These are phyloP conservation scores for Pholiota molesta DNA, from an alignment of 768 basidiomycete genomes.

Conservation along the genomic window DNA sequence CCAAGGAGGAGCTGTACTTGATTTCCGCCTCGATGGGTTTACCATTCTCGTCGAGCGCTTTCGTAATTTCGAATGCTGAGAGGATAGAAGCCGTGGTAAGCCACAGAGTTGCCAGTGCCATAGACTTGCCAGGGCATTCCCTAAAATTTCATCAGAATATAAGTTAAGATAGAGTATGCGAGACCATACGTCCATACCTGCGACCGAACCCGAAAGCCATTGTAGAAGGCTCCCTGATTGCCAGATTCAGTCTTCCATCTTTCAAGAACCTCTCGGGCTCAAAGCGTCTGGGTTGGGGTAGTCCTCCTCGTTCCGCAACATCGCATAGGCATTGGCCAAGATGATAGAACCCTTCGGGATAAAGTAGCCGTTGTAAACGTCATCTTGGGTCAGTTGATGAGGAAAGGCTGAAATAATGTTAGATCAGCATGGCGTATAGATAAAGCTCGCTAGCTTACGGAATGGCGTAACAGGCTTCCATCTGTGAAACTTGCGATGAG, in stretches of 20 bases:
- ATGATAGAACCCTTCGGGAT: constrained; percentile 25
- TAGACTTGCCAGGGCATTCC: constrained; percentile 31
- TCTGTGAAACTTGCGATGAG: constrained; percentile 11
- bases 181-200: not conserved
- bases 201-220: constrained; percentile 22
- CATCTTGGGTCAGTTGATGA: constrained; percentile 11
- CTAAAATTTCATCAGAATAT: constrained; percentile 3
- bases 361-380: constrained; percentile 23
- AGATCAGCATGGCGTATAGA: not conserved
- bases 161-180: not conserved
- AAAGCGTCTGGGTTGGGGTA: constrained; percentile 41
- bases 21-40: constrained; percentile 28
- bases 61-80: constrained; percentile 24
- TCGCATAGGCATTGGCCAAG: constrained; percentile 20
- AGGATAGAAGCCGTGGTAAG: constrained; percentile 23
- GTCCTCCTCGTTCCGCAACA: constrained; percentile 35
- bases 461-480: constrained; percentile 11
- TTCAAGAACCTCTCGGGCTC: constrained; percentile 41
- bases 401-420: constrained; percentile 6
- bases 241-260: constrained; percentile 20
- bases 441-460: not conserved
- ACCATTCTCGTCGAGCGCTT: constrained; percentile 31
- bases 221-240: constrained; percentile 10
- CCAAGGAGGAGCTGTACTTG: constrained; percentile 14
- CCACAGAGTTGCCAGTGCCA: constrained; percentile 23